Conservation (phyloP, 1,284 basidiomycete genomes). For the Lentinula novae-zelandiae region DNA sequence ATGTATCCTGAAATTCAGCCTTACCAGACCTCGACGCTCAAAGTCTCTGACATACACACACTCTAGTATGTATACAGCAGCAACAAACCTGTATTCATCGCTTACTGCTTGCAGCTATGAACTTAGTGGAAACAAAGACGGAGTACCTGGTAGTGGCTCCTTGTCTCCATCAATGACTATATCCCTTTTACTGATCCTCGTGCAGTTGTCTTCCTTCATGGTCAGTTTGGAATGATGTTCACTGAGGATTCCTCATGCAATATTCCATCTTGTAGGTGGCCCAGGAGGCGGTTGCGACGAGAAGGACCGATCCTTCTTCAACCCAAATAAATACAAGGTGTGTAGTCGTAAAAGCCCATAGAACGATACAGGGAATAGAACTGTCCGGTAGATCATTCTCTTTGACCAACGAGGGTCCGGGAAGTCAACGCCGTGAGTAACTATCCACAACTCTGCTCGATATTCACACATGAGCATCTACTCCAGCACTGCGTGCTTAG, state of each 20-base stretch:
- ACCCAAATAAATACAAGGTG: slow-evolving; percentile 81
- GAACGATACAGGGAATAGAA: slow-evolving; percentile 8
- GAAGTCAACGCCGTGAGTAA: slow-evolving; percentile 73
- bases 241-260: neutral
- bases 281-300: slow-evolving; percentile 71
- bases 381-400: slow-evolving; percentile 54
- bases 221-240: slow-evolving; percentile 28
- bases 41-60: slow-evolving; percentile 73
- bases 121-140: slow-evolving; percentile 72
- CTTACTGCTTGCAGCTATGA: slow-evolving; percentile 57
- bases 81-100: neutral
- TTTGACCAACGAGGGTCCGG: slow-evolving; percentile 87
- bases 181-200: neutral
- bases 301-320: slow-evolving; percentile 75
- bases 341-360: slow-evolving; percentile 15
- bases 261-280: slow-evolving; percentile 41
- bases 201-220: slow-evolving; percentile 81
- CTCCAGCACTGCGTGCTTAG: slow-evolving; percentile 63
- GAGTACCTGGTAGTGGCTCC: slow-evolving; percentile 58
- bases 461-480: neutral
- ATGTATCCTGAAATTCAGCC: slow-evolving; percentile 65
- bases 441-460: neutral
- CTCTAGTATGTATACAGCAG: slow-evolving; percentile 71
- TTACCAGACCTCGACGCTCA: slow-evolving; percentile 62
- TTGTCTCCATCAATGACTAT: neutral